Conservation (phyloP, 108 stramenopile species). For the Skeletonema grethae region DNA sequence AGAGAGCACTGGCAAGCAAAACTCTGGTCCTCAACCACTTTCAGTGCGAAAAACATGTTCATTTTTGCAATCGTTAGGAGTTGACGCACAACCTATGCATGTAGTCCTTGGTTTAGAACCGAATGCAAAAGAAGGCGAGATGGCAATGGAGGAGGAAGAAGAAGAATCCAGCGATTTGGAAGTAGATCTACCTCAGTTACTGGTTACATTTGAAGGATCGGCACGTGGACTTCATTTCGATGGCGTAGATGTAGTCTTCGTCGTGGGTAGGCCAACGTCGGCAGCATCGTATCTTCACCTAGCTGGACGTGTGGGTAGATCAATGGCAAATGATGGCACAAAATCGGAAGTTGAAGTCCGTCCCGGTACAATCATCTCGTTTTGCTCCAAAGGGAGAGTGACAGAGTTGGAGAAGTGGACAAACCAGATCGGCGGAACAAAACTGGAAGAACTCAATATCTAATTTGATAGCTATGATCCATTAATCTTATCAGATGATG, state of each 20-base stretch:
- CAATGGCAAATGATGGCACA: slow-evolving; percentile 19
- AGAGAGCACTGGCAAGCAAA: slow-evolving; percentile 4
- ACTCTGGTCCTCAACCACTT: slow-evolving; percentile 32
- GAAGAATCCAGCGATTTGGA: slow-evolving; percentile 8
- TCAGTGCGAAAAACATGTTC: slow-evolving; percentile 57
- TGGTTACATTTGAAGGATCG: slow-evolving; percentile 72
- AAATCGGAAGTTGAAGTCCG: slow-evolving; percentile 35
- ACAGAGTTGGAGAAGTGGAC: slow-evolving; percentile 63
- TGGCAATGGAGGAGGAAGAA: slow-evolving; percentile 13
- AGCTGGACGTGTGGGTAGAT: slow-evolving; percentile 74
- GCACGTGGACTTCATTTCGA: slow-evolving; percentile 79
- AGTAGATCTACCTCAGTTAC: slow-evolving; percentile 47
- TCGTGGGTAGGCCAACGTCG: slow-evolving; percentile 55
- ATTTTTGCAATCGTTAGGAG: slow-evolving; percentile 44
- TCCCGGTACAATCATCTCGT: slow-evolving; percentile 60
- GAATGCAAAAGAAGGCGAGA: slow-evolving; percentile 37
- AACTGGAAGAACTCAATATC: slow-evolving; percentile 34
- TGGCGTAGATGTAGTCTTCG: slow-evolving; percentile 63
- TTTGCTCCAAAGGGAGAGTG: slow-evolving; percentile 58
- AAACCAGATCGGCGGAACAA: slow-evolving; percentile 56
- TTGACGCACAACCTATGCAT: slow-evolving; percentile 60
- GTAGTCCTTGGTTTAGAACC: slow-evolving; percentile 58
- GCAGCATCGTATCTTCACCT: slow-evolving; percentile 78
- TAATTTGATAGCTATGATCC: background rate
- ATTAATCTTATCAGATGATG: background rate